These are phyloP conservation scores for Scheffersomyces insectosa DNA, from an alignment of 1,139 yeast species.

Conservation along the genomic window DNA sequence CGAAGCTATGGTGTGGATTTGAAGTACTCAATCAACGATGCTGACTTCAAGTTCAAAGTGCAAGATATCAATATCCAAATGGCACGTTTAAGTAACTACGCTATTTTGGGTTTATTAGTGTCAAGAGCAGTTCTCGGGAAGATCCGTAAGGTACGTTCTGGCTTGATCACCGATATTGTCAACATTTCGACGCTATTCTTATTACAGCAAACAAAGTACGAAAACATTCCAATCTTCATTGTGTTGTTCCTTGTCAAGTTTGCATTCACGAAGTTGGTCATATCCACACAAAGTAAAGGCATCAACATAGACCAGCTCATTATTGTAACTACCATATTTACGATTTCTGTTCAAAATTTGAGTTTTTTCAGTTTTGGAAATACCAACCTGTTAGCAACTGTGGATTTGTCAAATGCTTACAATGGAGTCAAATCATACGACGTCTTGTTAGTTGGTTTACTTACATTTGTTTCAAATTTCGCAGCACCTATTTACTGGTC, in stretches of 20 bases:
- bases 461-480: constrained; percentile 83
- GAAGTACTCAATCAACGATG: constrained; percentile 3
- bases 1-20: constrained; percentile 21
- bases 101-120: constrained; percentile 21
- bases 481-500: constrained; percentile 87
- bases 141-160: constrained; percentile 21
- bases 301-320: constrained; percentile 24
- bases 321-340: constrained; percentile 21
- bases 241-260: constrained; percentile 45
- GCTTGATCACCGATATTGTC: constrained; percentile 42
- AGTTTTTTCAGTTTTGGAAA: constrained; percentile 87
- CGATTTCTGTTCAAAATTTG: constrained; percentile 59
- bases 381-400: constrained; percentile 88
- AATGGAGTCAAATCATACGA: constrained; percentile 78
- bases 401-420: constrained; percentile 88
- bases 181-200: constrained; percentile 54
- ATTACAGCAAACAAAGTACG: constrained; percentile 67
- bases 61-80: constrained; percentile 28
- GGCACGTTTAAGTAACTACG: constrained; percentile 22
- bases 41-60: constrained; percentile 24
- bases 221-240: constrained; percentile 70
- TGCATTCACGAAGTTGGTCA: constrained; percentile 15
- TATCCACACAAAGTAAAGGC: constrained; percentile 3
- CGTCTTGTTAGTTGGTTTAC: constrained; percentile 68
- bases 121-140: constrained; percentile 30